Evolutionary conservation across 192 early-diverging fungal genomes (phyloP), one percentile per base, ranked within the genome.

Genomic region (Gonapodya sp.): DNA sequence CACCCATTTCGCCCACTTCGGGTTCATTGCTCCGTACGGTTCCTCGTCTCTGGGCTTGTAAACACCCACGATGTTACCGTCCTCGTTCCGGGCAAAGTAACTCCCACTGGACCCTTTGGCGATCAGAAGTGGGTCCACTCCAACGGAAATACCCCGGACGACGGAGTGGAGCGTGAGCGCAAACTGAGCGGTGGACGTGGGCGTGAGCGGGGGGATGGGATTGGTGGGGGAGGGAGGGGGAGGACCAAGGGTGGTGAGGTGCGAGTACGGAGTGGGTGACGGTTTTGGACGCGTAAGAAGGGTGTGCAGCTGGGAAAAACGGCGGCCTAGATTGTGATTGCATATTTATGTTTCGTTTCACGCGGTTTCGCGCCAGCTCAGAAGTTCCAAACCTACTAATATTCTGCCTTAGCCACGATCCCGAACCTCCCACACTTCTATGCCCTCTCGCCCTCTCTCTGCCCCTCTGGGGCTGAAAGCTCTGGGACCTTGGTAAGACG

Each of bases 1-100:
- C 30, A 96, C 86, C 94, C 94, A 97, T 83, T 97, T 96, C 0
- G 93, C 91, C 95, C 94, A 97, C 85, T 97, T 96, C 0, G 91
- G 90, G 82, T 93, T 94, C 75, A 77, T 79, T 8, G 34, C 34
- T 0, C 90, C 90, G 64, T 91, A 91, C 18, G 90, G 90, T 80
- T 91, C 90, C 78, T 91, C 90, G 83, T 91, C 87, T 80, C 88
- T 89, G 30, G 90, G 96, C 81, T 97, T 97, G 84, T 96, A 97
- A 0, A 96, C 95, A 1, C 94, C 95, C 1, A 97, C 92, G 80
- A 93, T 93, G 77, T 91, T 89, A 18, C 91, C 91, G 0, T 89
- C 84, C n/a, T 84, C 80, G 83, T 96, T 92, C 33, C 89, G 85
- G 84, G 94, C 95, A 84, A 97, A 97, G 80, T 97, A 96, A 0